These are phyloP conservation scores for Chaetomium sp. DNA, from an alignment of 2,329 filamentous ascomycete genomes.

Conservation along the genomic window DNA sequence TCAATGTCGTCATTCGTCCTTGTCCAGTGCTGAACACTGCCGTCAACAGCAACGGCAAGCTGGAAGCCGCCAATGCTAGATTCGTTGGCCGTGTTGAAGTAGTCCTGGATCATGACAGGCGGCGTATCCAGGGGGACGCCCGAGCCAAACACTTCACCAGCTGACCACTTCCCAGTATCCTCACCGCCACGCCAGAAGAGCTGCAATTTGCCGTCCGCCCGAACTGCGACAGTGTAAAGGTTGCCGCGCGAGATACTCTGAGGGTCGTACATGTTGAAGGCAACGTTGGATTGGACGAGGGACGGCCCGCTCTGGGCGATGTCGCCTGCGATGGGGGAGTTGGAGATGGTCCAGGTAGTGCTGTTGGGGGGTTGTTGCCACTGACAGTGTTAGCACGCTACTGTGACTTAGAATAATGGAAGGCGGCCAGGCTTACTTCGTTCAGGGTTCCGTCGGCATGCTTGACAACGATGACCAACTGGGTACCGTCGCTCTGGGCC, in stretches of 20 bases:
- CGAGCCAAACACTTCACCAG: conserved; percentile 27
- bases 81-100: conserved; percentile 26
- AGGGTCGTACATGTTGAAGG: conserved; percentile 24
- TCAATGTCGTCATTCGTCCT: conserved; percentile 14
- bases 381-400: conserved; percentile 5
- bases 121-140: conserved; percentile 20
- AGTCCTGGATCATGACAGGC: conserved; percentile 34
- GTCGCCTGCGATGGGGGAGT: conserved; percentile 17
- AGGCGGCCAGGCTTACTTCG: conserved; percentile 19
- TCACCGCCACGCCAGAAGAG: conserved; percentile 29
- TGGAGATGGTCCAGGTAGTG: conserved; percentile 19
- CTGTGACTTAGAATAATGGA: background rate
- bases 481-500: conserved; percentile 26
- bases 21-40: conserved; percentile 31
- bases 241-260: conserved; percentile 19
- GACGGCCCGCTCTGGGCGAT: conserved; percentile 31
- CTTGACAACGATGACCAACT: conserved; percentile 28
- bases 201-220: conserved; percentile 27
- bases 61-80: conserved; percentile 26
- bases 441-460: conserved; percentile 30
- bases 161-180: conserved; percentile 13
- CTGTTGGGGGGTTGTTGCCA: conserved; percentile 25
- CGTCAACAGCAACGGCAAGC: conserved; percentile 26
- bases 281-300: conserved; percentile 31
- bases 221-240: conserved; percentile 30